Evolutionary conservation across 768 basidiomycete species (phyloP).

Genomic region (Sistotremastrum niveocremeum): DNA sequence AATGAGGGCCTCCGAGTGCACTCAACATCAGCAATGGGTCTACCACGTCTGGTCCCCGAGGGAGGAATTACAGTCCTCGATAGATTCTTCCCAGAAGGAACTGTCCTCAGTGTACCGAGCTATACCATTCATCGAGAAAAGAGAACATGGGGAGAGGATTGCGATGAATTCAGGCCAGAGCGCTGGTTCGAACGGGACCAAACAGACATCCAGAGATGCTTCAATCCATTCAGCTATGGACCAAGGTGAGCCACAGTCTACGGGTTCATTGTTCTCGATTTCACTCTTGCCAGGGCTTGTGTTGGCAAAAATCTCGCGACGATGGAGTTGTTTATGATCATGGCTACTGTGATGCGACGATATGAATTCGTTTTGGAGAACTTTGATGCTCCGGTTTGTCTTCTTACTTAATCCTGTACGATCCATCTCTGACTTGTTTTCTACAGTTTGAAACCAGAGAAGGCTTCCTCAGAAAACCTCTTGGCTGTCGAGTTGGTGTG

Average conservation of each 20-base stretch:
- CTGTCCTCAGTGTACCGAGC: slow-evolving; percentile 66
- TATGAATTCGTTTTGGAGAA: slow-evolving; percentile 61
- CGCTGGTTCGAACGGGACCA: slow-evolving; percentile 70
- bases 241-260: slow-evolving; percentile 40
- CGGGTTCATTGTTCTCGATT: not conserved
- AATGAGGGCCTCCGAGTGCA: slow-evolving; percentile 77
- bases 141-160: slow-evolving; percentile 66
- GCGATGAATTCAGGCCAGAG: slow-evolving; percentile 64
- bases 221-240: slow-evolving; percentile 79
- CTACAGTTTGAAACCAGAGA: slow-evolving; percentile 58
- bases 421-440: slow-evolving; percentile 5
- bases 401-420: slow-evolving; percentile 3
- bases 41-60: slow-evolving; percentile 66
- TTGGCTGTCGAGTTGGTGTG: slow-evolving; percentile 59
- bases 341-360: slow-evolving; percentile 65
- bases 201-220: slow-evolving; percentile 49
- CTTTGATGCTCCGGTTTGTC: slow-evolving; percentile 40
- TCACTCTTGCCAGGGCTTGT: slow-evolving; percentile 40
- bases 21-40: slow-evolving; percentile 71
- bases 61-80: slow-evolving; percentile 50
- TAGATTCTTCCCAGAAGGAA: slow-evolving; percentile 54
- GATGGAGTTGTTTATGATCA: slow-evolving; percentile 67
- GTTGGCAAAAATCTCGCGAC: slow-evolving; percentile 74
- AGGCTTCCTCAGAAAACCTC: slow-evolving; percentile 80
- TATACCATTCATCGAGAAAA: slow-evolving; percentile 72